These are phyloP conservation scores for Diaporthe amygdali DNA, from an alignment of 2,329 filamentous ascomycete genomes.

Conservation along the genomic window DNA sequence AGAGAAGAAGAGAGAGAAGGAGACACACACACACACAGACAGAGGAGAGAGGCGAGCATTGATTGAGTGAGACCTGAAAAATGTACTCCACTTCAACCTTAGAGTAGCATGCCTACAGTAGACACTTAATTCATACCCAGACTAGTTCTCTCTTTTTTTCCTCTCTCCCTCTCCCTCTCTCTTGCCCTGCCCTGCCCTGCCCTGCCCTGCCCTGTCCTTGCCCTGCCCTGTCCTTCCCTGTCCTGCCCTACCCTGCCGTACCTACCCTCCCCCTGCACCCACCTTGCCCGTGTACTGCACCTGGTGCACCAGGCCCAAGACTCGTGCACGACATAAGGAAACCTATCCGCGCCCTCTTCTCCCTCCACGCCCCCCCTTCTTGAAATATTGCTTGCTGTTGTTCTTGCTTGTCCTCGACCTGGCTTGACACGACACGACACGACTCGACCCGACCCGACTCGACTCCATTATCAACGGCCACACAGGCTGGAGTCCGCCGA, in stretches of 20 bases:
- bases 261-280: no score
- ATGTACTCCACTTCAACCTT: not conserved
- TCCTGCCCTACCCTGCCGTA: not conserved
- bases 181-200: not conserved
- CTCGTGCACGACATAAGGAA: conserved; percentile 10
- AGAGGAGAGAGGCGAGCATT: not conserved
- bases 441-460: not conserved
- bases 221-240: not conserved
- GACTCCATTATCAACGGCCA: not conserved
- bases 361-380: not conserved
- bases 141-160: not conserved
- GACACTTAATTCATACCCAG: not conserved
- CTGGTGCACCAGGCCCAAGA: not conserved
- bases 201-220: not conserved
- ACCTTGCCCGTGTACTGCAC: no score
- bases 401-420: not conserved
- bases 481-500: not conserved
- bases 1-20: not conserved
- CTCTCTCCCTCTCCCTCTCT: not conserved
- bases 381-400: conserved; percentile 7
- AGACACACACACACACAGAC: not conserved
- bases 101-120: not conserved
- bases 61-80: conserved; percentile 5
- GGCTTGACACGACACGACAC: not conserved
- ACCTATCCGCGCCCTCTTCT: not conserved